Base-by-base conservation (phyloP, 1,139 yeast genomes). In the Diutina pseudorugosa region DNA sequence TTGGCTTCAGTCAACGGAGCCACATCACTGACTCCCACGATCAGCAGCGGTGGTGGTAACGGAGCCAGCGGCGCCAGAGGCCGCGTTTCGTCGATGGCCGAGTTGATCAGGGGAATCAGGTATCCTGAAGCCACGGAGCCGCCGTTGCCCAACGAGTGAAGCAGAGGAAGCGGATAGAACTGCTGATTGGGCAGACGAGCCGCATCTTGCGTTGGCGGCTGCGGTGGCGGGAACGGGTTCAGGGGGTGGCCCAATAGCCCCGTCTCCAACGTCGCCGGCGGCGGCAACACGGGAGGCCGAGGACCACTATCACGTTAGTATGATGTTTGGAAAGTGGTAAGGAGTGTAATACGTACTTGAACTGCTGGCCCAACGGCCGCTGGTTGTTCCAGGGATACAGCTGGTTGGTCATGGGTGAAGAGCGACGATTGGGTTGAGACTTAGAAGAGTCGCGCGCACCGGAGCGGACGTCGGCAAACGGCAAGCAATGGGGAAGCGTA, bases 261-360 rank as follows among this genome's bases (percentile, higher is more conserved):
- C 55, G 78, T 66, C 59, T 76, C 80, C 59, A 76, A 69, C 45
- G 77, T 71, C 18, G 80, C 77, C 11, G 82, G 81, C 9, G 82
- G 82, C 1, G 82, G 82, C 56, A 78, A 72, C 40, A 77, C 79
- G 8, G 82, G 79, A 14, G 80, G 78, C 55, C 49, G 49, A 18
- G 49, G 40, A 18, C 40, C 40, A 45, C 49, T 45, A 18, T 14
- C 8, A 7, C 14, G 47, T 45, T 27, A 27, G 49, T 45, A 21
- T 7, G 49, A 20, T 12, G 19, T 2, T 44, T 4, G n/a, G n/a
- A n/a, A n/a, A n/a, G n/a, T n/a, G n/a, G n/a, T n/a, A 33, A n/a
- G 21, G 4, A 9, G 25, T 25, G 20, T 2, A 12, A 8, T 16
- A 72, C 78, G 57, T 73, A 73, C 78, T 71, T 73, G 65, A 71